Evolutionary conservation across 2,329 filamentous ascomycete species (phyloP), one percentile per base, ranked within the genome.

Genomic region (Bipolaris sorokiniana): DNA sequence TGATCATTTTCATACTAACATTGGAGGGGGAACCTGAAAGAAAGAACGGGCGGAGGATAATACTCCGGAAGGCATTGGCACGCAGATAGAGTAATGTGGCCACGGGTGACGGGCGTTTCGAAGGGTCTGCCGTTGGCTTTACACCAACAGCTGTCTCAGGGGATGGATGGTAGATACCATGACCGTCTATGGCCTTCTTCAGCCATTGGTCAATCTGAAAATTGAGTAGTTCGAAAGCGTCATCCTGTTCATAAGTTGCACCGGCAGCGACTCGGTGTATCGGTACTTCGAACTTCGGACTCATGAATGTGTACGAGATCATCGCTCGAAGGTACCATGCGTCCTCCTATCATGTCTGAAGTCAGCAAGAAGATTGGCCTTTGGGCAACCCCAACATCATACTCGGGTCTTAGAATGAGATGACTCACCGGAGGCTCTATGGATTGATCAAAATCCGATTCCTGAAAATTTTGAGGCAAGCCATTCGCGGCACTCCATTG

Each of bases 211-310:
- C 40, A 42, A 42, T 42, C 40, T 42, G 40, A 2, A 42, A 42
- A 42, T 42, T 42, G 40, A 42, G 40, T 15, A 42, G 40, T n/a
- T 42, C 40, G 20, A 42, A 42, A 26, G 40, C 40, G 13, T 42
- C 40, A 42, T 42, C 40, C 22, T 42, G 40, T 42, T 42, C 40
- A 42, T 42, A 42, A 42, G 40, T 42, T 26, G 40, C 40, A n/a
- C 40, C 40, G 13, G 40, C 40, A 42, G 40, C 40, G 40, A 42
- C 40, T 42, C 22, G 20, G 20, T 42, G 13, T 42, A 42, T 42
- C 13, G 40, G 40, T 42, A 42, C 40, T 42, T 42, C 40, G 40
- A 42, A 42, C 40, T 42, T 42, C 20, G 40, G 40, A 22, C 40
- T 42, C 40, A 42, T 42, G 20, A 42, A 42, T 26, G 40, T 42